Conservation (phyloP, 208 protist species). For the Trypanosomatidae sp. region DNA sequence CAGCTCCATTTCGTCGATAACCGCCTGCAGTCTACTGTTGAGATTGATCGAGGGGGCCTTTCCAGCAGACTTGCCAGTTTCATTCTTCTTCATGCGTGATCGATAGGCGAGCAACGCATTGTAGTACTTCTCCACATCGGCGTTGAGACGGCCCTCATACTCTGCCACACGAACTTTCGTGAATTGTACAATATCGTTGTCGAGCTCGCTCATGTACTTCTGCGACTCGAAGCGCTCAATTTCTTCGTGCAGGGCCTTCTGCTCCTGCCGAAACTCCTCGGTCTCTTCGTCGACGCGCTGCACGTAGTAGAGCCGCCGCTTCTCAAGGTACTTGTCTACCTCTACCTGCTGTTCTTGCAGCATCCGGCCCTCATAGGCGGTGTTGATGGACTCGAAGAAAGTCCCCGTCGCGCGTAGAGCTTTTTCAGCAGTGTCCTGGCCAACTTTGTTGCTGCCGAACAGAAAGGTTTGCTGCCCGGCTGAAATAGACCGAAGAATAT, state of each 20-base stretch:
- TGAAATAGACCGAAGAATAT: conserved; percentile 22
- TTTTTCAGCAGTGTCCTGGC: conserved; percentile 5
- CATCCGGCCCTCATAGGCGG: conserved; percentile 33
- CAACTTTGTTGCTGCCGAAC: conserved; percentile 20
- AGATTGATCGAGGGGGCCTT: conserved; percentile 29
- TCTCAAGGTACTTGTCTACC: conserved; percentile 31
- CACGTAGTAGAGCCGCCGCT: conserved; percentile 32
- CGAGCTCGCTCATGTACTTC: conserved; percentile 38
- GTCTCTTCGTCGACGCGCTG: conserved; percentile 49
- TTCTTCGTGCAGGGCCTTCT: conserved; percentile 42
- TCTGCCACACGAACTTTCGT: conserved; percentile 33
- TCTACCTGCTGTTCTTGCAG: conserved; percentile 33
- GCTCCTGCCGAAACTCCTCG: conserved; percentile 50
- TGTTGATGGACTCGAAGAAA: conserved; percentile 48
- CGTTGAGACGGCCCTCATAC: conserved; percentile 31
- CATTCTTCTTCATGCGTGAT: conserved; percentile 9
- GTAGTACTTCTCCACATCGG: conserved; percentile 44
- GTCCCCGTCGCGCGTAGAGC: conserved; percentile 25
- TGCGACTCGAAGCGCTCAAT: conserved; percentile 39
- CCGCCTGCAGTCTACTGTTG: conserved; percentile 17
- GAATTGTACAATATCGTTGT: conserved; percentile 40
- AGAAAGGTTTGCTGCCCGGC: conserved; percentile 28
- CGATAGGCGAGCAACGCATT: conserved; percentile 35
- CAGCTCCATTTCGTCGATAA: conserved; percentile 28
- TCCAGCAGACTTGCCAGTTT: not conserved